Percentiles rank a stretch among this genome's conserved stretches.
phyloP scores from a whole-genome alignment of 139 green algal genomes.

The Coelastrella sp. region DNA sequence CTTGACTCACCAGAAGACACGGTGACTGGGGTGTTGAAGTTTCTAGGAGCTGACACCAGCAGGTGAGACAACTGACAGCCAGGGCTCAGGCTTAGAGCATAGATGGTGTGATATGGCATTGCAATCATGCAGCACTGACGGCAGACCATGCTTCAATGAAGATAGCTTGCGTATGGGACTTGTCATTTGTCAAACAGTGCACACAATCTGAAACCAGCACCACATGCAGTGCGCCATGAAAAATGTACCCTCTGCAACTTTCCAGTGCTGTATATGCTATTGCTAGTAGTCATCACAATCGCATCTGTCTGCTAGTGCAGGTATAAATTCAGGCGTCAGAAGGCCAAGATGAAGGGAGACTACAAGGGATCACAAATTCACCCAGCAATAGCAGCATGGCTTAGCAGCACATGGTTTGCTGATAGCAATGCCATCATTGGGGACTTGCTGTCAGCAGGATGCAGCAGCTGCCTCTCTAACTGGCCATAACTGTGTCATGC shows the following conservation, averaged over 20 bases:
- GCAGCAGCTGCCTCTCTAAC: too few relatives aligned
- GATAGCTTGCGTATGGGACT: too few relatives aligned
- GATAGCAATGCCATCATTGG: constrained; percentile 37
- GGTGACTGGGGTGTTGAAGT: too few relatives aligned
- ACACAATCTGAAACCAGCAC: too few relatives aligned
- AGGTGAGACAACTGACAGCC: constrained; percentile 19
- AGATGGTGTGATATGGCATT: neutral
- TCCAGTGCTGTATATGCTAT: neutral
- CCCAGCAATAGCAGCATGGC: neutral
- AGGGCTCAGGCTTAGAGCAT: neutral
- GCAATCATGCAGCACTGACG: neutral
- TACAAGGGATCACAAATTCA: constrained; percentile 39
- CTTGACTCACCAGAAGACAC: too few relatives aligned
- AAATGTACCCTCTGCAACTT: neutral
- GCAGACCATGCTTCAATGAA: neutral
- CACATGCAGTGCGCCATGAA: too few relatives aligned
- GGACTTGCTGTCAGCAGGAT: neutral
- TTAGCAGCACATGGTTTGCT: constrained; percentile 34
- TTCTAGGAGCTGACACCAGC: constrained; percentile 70
- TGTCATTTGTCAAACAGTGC: too few relatives aligned
- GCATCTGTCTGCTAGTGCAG: neutral
- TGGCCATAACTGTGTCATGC: too few relatives aligned
- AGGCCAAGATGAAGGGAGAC: constrained; percentile 36
- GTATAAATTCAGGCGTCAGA: constrained; percentile 22
- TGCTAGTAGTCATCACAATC: neutral